Base-by-base conservation (phyloP, 208 protist genomes). In the Vickermania spadyakhi region DNA sequence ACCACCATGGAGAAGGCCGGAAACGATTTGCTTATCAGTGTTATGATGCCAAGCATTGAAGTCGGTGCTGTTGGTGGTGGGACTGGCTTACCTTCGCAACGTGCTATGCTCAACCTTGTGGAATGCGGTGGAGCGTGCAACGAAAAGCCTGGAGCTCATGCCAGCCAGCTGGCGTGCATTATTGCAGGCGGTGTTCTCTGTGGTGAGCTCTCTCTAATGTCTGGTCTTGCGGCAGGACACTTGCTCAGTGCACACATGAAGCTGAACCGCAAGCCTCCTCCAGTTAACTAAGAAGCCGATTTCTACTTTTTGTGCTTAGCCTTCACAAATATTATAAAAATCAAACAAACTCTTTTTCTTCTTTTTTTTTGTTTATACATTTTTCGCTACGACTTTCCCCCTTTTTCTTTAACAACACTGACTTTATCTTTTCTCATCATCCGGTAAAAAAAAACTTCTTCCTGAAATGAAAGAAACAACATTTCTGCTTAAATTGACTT, bases 11-110 rank as follows among this genome's bases (percentile, higher is more conserved):
- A 98, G 56, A 89, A 92, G 53, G 70, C 75, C 23, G 79, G 84
- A 31, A 83, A 89, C 30, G 91, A 98, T 68, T 82, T 99, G 41
- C 77, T 96, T 60, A 89, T 99, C 21, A 97, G 92, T 21, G 81
- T 96, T 52, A 98, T 94, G 22, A 98, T 99, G 97, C 97, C 97
- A 7, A 98, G 91, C 29, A 93, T 99, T 45, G 98, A 99, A 74
- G 97, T 99, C 27, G 98, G 97, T 49, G 97, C 96, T 11, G 93
- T 99, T 29, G 98, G 98, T 52, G 98, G 98, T 45, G 98, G 98
- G 30, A 99, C 98, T 3, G 71, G 83, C 22, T 77, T 99, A 5
- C 67, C 77, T 2, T 82, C 96, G 2, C 98, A 99, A 83, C 52
- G 72, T 3, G 84, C 92, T 0, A 91, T 96, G 65, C 81, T 99